These are phyloP conservation scores for Aspergillus phoenicis DNA, from an alignment of 2,329 filamentous ascomycete species.

Conservation along the genomic window DNA sequence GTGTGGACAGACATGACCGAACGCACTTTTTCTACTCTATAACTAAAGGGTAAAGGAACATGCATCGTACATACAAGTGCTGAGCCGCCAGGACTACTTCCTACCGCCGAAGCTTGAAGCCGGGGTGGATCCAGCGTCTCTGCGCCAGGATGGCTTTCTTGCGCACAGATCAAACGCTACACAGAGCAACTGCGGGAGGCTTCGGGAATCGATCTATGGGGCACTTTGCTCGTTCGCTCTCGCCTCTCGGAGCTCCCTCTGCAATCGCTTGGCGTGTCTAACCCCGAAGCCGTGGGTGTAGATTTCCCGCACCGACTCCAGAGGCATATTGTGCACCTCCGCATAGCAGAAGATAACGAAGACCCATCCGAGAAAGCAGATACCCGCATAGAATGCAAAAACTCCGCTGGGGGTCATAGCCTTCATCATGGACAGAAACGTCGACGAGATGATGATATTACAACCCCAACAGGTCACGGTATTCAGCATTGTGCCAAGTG, in stretches of 20 bases:
- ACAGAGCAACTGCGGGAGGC: neutral
- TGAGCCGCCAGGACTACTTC: neutral
- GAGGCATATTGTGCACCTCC: constrained; percentile 57
- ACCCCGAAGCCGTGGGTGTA: constrained; percentile 55
- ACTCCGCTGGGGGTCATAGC: constrained; percentile 51
- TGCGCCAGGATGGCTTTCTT: neutral
- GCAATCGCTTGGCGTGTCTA: constrained; percentile 43
- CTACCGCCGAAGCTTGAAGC: neutral
- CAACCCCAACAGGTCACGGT: constrained; percentile 28
- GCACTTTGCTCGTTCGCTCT: neutral
- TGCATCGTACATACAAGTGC: neutral
- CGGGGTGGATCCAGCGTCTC: neutral
- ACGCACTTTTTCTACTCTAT: neutral
- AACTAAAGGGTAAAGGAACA: neutral
- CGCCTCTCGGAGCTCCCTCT: constrained; percentile 33
- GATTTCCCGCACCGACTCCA: constrained; percentile 57
- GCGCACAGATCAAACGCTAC: neutral
- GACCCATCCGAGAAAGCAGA: constrained; percentile 48
- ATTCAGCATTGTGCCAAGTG: constrained; percentile 52
- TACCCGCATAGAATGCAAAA: constrained; percentile 55
- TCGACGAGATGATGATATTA: constrained; percentile 22
- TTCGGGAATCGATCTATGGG: neutral
- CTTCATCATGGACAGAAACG: constrained; percentile 46
- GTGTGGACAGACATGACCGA: neutral
- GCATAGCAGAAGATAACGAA: constrained; percentile 52